Evolutionary conservation across 768 basidiomycete genomes (phyloP).

Genomic region (Suillus luteus): DNA sequence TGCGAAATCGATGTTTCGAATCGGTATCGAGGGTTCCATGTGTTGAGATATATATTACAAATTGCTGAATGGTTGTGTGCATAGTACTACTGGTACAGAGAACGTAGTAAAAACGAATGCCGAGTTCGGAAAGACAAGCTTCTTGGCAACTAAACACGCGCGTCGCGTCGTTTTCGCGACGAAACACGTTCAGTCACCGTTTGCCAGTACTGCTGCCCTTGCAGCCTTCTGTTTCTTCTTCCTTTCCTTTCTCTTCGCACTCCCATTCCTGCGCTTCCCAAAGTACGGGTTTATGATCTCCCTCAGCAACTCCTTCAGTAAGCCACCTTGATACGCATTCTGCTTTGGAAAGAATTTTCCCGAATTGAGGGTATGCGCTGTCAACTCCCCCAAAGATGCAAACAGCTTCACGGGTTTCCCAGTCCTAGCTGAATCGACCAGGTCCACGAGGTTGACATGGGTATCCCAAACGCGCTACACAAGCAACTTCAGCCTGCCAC

Average conservation of each 20-base stretch:
- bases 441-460: conserved; percentile 35
- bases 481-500: neutral
- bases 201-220: conserved; percentile 1
- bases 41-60: neutral
- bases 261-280: conserved; percentile 22
- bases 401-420: conserved; percentile 24
- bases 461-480: conserved; percentile 19
- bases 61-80: neutral
- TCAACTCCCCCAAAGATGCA: conserved; percentile 22
- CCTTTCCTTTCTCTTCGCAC: conserved; percentile 19
- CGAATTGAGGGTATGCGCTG: conserved; percentile 21
- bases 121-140: neutral
- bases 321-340: conserved; percentile 30
- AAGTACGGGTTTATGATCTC: conserved; percentile 21
- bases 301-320: conserved; percentile 29
- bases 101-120: neutral
- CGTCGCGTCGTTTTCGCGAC: too few species aligned
- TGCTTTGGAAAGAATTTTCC: conserved; percentile 31
- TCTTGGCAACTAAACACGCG: neutral
- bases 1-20: neutral
- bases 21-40: neutral
- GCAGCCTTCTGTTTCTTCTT: conserved; percentile 20
- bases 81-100: neutral
- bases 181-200: neutral
- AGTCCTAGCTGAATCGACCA: conserved; percentile 25